Evolutionary conservation across 805 yeast species (phyloP), one percentile per base, ranked within the genome.

Genomic region (Zygosaccharomyces kombuchaensis): DNA sequence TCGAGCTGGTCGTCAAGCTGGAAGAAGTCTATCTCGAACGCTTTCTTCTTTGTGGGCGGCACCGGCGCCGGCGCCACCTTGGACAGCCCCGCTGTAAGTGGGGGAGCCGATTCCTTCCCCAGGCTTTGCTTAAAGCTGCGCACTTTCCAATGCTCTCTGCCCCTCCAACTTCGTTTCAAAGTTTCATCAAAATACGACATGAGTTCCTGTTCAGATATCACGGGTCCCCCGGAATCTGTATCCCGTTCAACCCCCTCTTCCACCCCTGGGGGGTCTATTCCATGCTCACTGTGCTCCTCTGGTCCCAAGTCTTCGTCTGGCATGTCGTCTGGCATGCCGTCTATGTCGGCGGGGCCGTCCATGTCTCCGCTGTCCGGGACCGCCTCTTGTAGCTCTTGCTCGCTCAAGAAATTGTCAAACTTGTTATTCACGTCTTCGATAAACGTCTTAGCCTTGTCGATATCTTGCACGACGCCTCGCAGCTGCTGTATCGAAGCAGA

Each of bases 61-160:
- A 19, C n/a, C 23, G 44, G 43, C 5, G 25, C 8, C 14, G 53
- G 44, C 13, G 34, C 16, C 6, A 34, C 34, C 45, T 35, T 6
- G 7, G 44, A 41, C 3, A 14, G 9, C 13, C 23, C 14, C 9
- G 36, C 9, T 13, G 52, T 46, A n/a, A n/a, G n/a, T n/a, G n/a
- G n/a, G n/a, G n/a, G n/a, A n/a, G 53, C 45, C 13, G 35, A 22
- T 6, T 36, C 36, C 45, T 36, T 21, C 9, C 34, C 26, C 14
- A 38, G 16, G 36, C 42, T 51, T 52, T 73, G 72, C 56, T 79
- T 82, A 39, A 83, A 63, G 10, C 79, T 76, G 34, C 76, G 70
- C 9, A 91, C 84, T 65, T 84, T 85, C 97, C 97, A 91, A 66
- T 87, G 95, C 53, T 87, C 91, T 10, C 91, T 85, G 7, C 97